These are phyloP conservation scores for Erysimum cheiri DNA, from an alignment of 441 rosid species.

Conservation along the genomic window DNA sequence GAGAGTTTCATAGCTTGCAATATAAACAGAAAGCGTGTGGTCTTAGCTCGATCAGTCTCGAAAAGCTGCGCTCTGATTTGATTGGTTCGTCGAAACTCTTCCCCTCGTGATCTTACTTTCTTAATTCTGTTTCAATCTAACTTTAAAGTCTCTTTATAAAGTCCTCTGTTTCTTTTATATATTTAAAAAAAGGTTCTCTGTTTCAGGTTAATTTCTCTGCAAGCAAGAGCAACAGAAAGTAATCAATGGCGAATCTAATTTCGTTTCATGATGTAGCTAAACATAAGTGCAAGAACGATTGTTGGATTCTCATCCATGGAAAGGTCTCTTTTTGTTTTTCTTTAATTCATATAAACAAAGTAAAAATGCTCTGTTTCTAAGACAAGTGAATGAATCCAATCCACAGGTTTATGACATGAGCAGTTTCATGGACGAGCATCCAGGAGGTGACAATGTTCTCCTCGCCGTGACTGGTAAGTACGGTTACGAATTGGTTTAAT, in stretches of 20 bases:
- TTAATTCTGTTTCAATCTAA: neutral
- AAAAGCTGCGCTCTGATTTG: neutral
- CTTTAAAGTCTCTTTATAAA: neutral
- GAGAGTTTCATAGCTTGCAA: conserved; percentile 3
- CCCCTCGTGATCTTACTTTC: neutral
- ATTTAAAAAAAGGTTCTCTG: neutral
- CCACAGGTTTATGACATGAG: conserved; percentile 59
- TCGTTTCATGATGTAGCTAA: conserved; percentile 55
- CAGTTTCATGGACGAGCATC: conserved; percentile 63
- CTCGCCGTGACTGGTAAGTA: conserved; percentile 59
- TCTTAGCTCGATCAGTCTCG: neutral
- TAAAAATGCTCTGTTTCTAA: neutral
- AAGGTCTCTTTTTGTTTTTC: conserved; percentile 46
- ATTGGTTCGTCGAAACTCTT: neutral
- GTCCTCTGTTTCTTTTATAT: neutral
- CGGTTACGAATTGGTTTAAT: neutral
- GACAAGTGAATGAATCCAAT: neutral
- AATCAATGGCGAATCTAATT: conserved; percentile 50
- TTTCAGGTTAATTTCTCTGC: conserved; percentile 10
- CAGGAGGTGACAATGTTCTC: conserved; percentile 64
- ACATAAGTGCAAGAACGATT: conserved; percentile 60
- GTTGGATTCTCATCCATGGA: conserved; percentile 69
- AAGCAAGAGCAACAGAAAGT: conserved; percentile 4
- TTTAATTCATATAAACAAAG: neutral
- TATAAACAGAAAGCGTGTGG: conserved; percentile 32